Percentiles rank a stretch among this genome's conserved stretches.
Conservation (phyloP, 257 asterid species). For the Jaltomata sinuosa region DNA sequence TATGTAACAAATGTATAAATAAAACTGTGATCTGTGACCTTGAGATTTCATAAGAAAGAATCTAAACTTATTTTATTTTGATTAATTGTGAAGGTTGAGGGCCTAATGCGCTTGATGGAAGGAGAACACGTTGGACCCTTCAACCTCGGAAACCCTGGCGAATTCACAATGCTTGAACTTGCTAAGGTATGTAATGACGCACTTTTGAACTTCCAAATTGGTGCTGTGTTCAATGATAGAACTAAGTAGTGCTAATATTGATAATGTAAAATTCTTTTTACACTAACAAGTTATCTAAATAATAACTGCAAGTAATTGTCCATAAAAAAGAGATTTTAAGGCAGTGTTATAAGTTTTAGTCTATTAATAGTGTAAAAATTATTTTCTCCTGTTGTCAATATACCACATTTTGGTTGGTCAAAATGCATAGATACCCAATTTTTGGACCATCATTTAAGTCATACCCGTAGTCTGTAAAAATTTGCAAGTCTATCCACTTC, state of each 20-base stretch:
- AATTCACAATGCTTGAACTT: slow-evolving; percentile 96
- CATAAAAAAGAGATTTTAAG: neutral
- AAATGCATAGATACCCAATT: too few relatives aligned
- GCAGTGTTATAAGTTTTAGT: too few relatives aligned
- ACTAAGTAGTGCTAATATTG: neutral
- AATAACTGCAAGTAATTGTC: neutral
- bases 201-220: neutral
- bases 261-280: neutral
- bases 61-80: neutral
- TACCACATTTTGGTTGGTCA: neutral
- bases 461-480: neutral
- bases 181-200: slow-evolving; percentile 51
- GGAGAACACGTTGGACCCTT: slow-evolving; percentile 98
- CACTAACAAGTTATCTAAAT: neutral
- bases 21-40: neutral
- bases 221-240: neutral
- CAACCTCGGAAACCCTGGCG: slow-evolving; percentile 96
- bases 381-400: neutral
- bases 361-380: neutral
- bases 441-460: too few relatives aligned
- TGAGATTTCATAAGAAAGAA: neutral
- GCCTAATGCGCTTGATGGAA: slow-evolving; percentile 93
- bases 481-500: neutral
- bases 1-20: neutral
- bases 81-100: slow-evolving; percentile 55